Evolutionary conservation across 306 rosid species (phyloP), one percentile per base, ranked within the genome.

Genomic region (Dicorynia guianensis): DNA sequence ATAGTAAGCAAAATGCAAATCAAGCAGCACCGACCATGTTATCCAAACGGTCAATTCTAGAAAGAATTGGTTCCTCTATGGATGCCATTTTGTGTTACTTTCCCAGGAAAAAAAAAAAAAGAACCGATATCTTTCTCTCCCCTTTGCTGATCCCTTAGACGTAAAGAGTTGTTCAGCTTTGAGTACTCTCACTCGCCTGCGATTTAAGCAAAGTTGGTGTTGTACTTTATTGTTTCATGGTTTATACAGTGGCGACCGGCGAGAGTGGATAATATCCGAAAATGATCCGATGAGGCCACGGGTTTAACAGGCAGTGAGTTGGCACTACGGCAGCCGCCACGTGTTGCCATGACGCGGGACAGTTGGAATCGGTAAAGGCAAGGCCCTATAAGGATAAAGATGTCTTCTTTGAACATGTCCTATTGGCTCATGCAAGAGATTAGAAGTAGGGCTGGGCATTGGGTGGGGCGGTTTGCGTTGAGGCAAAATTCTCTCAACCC

Each of bases 21-120:
- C 1, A 25, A 25, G 30, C 30, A 25, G 1, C 12, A 80, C 79
- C 79, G 52, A 84, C 97, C 85, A 94, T 84, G 50, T 81, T 49
- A 72, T 94, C 97, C 66, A 94, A 76, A 42, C 93, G 95, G 34
- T 90, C 90, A 47, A 90, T 73, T 47, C 92, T 83, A 11, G 91
- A 83, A 64, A 88, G 90, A 65, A 94, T 88, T 11, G 95, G 93
- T 70, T 88, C 91, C 5, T 75, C 85, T 0, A 67, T 36, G 2
- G 80, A 3, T 25, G 63, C 81, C 89, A 73, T 87, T 67, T 54
- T 75, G 70, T 69, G 49, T 66, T 54, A 52, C 77, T 82, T 82
- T 87, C 85, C 68, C 74, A 19, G 18, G 48, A 85, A 82, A 63
- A 80, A 72, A 76, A 85, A 82, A 63, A 80, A 72, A 76, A 25